Base-by-base conservation (phyloP, 805 yeast genomes). In the Hanseniaspora valbyensis region DNA sequence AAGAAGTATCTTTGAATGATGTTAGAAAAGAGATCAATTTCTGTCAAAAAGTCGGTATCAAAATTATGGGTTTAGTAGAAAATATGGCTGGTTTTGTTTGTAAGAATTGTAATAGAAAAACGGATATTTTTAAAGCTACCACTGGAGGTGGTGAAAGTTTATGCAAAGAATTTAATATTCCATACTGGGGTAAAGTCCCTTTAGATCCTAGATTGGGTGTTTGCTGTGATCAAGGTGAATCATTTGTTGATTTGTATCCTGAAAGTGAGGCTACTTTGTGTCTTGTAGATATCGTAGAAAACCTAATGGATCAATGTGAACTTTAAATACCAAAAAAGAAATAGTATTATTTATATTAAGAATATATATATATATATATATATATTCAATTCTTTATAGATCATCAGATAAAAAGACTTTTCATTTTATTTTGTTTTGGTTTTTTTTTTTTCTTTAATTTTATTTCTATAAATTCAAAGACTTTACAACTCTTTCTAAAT, bases 51-150 rank as follows among this genome's bases (percentile, higher is more conserved):
- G 97, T 97, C 1, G 81, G 80, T 2, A 88, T 92, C 54, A 81
- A 75, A 53, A 75, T 92, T 2, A 65, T 92, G 40, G 99, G 99
- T 0, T 66, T 92, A 13, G 96, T 92, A 18, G 99, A 92, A 63
- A 92, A 92, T 64, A 92, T 92, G 99, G 78, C 95, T 8, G 99
- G 98, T 2, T 92, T 92, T 68, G 97, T 92, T 14, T 92, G 99
- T 64, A 98, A 98, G 3, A 78, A 73, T 60, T 92, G 99, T 66
- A 77, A 84, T 55, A 92, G 92, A 8, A 85, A 89, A 66, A 84
- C 95, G 0, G 78, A 81, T 59, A 89, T 92, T 4, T 92, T 92
- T 67, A 81, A 82, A 54, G 86, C 98, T 14, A 92, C 98, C 1
- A 92, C 98, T 0, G 98, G 98, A 14, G 99, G 99, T 19, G 99